A percentile compares a stretch with the other conserved stretches of the same genome.
phyloP scores from a whole-genome alignment of 2,329 filamentous ascomycete species.

The Cordyceps farinosa region DNA sequence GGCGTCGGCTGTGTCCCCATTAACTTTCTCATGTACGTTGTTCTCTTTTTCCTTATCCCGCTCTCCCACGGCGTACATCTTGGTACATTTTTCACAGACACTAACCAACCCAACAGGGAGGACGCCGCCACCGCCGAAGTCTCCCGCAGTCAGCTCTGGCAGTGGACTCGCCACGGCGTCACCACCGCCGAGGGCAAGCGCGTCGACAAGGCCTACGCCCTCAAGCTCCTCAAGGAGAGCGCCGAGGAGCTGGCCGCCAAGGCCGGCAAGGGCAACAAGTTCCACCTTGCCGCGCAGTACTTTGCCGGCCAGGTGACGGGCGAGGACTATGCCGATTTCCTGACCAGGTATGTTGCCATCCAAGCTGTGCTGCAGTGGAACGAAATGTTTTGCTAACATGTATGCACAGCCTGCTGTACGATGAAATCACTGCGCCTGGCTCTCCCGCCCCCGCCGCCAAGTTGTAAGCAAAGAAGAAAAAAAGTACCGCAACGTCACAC shows the following conservation, averaged over 20 bases:
- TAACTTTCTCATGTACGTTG: constrained; percentile 80
- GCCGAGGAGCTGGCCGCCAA: constrained; percentile 70
- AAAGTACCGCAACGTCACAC: background rate
- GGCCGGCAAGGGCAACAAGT: constrained; percentile 87
- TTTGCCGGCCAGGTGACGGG: constrained; percentile 91
- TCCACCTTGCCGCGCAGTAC: constrained; percentile 83
- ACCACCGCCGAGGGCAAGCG: constrained; percentile 83
- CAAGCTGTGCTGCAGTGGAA: constrained; percentile 4
- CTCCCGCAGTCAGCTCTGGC: constrained; percentile 90
- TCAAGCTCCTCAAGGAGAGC: constrained; percentile 83
- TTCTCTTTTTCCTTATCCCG: background rate
- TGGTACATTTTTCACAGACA: background rate
- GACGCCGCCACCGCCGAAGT: constrained; percentile 97
- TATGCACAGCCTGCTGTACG: constrained; percentile 67
- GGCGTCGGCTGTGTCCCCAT: constrained; percentile 95
- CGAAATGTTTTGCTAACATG: constrained; percentile 17
- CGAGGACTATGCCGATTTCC: constrained; percentile 95
- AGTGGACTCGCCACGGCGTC: constrained; percentile 76
- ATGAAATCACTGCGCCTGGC: constrained; percentile 77
- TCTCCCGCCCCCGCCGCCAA: constrained; percentile 59
- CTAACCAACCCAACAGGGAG: constrained; percentile 51
- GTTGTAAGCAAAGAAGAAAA: constrained; percentile 42
- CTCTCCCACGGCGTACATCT: no score
- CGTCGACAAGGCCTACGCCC: constrained; percentile 87
- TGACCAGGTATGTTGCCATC: constrained; percentile 64